Conservation (phyloP, 1,139 yeast species). For the Yamadazyma sp. region DNA sequence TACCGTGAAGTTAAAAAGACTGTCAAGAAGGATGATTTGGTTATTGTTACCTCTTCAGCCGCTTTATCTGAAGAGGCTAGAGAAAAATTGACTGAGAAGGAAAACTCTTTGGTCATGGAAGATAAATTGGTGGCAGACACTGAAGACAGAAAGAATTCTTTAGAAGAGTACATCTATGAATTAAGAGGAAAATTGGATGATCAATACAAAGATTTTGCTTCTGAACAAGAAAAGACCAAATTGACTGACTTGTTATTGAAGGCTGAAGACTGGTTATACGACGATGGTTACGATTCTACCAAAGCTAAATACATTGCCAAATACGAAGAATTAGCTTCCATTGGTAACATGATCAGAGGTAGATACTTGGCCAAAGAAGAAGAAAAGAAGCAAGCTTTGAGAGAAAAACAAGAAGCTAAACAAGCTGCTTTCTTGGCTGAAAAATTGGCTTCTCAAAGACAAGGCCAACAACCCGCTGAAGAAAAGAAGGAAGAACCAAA, state of each 20-base stretch:
- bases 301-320: slow-evolving; percentile 97
- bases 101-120: slow-evolving; percentile 78
- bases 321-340: slow-evolving; percentile 93
- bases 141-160: slow-evolving; percentile 96
- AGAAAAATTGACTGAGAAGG: slow-evolving; percentile 71
- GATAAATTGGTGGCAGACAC: slow-evolving; percentile 98
- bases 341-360: slow-evolving; percentile 94
- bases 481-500: slow-evolving; percentile 23
- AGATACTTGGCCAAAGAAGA: slow-evolving; percentile 93
- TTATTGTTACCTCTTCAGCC: slow-evolving; percentile 49
- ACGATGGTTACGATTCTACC: slow-evolving; percentile 93
- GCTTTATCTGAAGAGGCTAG: slow-evolving; percentile 63
- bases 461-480: slow-evolving; percentile 39
- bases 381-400: slow-evolving; percentile 87
- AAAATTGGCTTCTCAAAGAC: slow-evolving; percentile 83
- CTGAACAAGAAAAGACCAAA: slow-evolving; percentile 84
- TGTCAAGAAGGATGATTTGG: slow-evolving; percentile 85
- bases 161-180: slow-evolving; percentile 97
- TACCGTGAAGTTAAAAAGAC: slow-evolving; percentile 89
- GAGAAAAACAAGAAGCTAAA: slow-evolving; percentile 85
- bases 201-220: slow-evolving; percentile 83
- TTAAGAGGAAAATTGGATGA: slow-evolving; percentile 97
- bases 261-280: slow-evolving; percentile 98
- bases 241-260: slow-evolving; percentile 71
- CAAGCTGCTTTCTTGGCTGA: slow-evolving; percentile 88